Evolutionary conservation across 2,329 filamentous ascomycete species (phyloP).

Genomic region (Phialocephala sp.): DNA sequence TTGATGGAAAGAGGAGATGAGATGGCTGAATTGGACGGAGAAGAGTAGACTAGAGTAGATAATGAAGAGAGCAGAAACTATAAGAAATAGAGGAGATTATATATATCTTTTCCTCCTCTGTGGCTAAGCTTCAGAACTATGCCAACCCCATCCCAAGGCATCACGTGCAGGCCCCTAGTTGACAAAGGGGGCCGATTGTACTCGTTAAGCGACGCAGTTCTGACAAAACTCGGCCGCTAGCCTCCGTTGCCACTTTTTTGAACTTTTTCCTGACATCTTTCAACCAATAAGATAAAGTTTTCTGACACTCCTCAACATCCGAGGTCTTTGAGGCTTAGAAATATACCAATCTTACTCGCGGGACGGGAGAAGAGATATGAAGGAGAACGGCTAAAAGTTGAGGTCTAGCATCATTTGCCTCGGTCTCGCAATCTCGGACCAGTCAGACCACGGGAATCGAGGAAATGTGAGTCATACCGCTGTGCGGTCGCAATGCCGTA

Average conservation of each 20-base stretch:
- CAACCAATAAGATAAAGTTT: neutral
- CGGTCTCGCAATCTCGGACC: too few relatives aligned
- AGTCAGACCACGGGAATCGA: too few relatives aligned
- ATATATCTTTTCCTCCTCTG: neutral
- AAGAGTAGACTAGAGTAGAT: neutral
- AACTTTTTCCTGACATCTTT: conserved; percentile 6
- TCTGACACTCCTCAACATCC: neutral
- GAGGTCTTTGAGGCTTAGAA: neutral
- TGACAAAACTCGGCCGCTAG: neutral
- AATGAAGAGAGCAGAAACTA: neutral
- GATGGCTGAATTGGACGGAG: neutral
- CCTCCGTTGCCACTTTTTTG: neutral
- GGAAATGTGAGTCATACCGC: too few relatives aligned
- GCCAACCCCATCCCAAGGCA: neutral
- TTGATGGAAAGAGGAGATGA: neutral
- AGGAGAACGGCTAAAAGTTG: too few relatives aligned
- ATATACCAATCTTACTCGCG: neutral
- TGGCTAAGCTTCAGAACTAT: neutral
- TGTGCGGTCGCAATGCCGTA: too few relatives aligned
- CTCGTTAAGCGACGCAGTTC: neutral
- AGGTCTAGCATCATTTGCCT: too few relatives aligned
- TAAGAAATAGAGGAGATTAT: neutral
- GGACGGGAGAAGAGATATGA: neutral
- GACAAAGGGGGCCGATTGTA: neutral
- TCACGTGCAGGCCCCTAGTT: neutral